Conservation (phyloP, 208 protist genomes). For the Trypanosoma cruzi region DNA sequence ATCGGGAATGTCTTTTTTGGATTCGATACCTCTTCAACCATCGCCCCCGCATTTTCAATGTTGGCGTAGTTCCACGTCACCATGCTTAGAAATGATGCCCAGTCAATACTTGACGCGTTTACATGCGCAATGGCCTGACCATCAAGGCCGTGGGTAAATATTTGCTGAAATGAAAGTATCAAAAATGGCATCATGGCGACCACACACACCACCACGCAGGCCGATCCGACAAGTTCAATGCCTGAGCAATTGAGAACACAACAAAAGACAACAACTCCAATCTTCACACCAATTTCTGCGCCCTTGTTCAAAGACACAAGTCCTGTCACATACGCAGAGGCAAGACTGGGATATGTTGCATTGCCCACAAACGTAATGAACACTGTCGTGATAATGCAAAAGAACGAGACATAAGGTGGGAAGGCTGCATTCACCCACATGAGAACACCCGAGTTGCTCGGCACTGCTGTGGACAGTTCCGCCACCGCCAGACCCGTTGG, state of each 20-base stretch:
- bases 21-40: slow-evolving; percentile 81
- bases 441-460: slow-evolving; percentile 86
- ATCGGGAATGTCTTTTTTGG: slow-evolving; percentile 48
- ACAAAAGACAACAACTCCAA: slow-evolving; percentile 63
- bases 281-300: slow-evolving; percentile 54
- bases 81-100: slow-evolving; percentile 79
- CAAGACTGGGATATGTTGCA: slow-evolving; percentile 80
- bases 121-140: slow-evolving; percentile 55
- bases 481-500: slow-evolving; percentile 84
- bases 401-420: slow-evolving; percentile 70
- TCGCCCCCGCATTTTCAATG: slow-evolving; percentile 82
- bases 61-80: slow-evolving; percentile 91
- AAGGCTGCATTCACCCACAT: slow-evolving; percentile 89
- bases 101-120: slow-evolving; percentile 53
- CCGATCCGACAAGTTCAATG: slow-evolving; percentile 72
- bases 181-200: slow-evolving; percentile 72
- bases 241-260: slow-evolving; percentile 73
- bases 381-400: slow-evolving; percentile 74
- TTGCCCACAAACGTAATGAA: slow-evolving; percentile 88
- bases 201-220: slow-evolving; percentile 60
- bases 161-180: slow-evolving; percentile 66
- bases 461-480: slow-evolving; percentile 79
- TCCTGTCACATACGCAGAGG: slow-evolving; percentile 63
- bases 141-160: slow-evolving; percentile 76
- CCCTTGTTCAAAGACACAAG: slow-evolving; percentile 40